Base-by-base conservation (phyloP, 805 yeast genomes). In the Pichia manshurica region DNA sequence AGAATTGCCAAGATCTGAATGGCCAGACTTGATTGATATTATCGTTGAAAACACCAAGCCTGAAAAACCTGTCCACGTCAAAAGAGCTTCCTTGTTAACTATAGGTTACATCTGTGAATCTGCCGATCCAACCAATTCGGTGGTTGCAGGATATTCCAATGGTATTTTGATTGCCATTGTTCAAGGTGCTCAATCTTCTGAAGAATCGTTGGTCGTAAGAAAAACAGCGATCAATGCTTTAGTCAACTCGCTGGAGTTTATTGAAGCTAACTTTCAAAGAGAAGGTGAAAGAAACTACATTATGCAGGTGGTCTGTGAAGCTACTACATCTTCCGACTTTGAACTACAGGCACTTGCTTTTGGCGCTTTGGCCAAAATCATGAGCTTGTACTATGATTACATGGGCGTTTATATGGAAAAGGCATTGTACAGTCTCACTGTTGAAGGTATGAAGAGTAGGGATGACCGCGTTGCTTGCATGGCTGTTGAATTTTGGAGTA, bases 401-500 rank as follows among this genome's bases (percentile, higher is more conserved):
- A 93, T 93, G 99, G 78, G 85, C 53, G 81, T 90, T 46, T 93
- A 93, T 67, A 93, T 93, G 99, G 97, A 91, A 68, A 89, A 87
- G 71, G 99, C 99, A 2, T 70, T 93, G 45, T 93, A 85, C 58
- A 87, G 88, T 16, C 74, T 93, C 50, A 90, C 98, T 4, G 89
- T 91, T 39, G 69, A 82, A 19, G 97, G 98, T 39, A 93, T 93
- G 96, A 83, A 83, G 66, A 82, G 88, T 48, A 55, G 59, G 6
- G 84, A 87, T 68, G 95, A 86, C 59, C 79, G 79, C 58, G 98
- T 93, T 28, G 84, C 96, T 1, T 88, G 97, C 63, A 90, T 91
- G 97, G 97, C 99, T 28, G 93, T 93, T 49, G 99, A 93, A 70
- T 91, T 93, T 65, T 93, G 99, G 99, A 82, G 91, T 50, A 88